A percentile compares a stretch with the other conserved stretches of the same genome.
Evolutionary conservation across 2,329 filamentous ascomycete genomes (phyloP).

Genomic region (Capronia americana): DNA sequence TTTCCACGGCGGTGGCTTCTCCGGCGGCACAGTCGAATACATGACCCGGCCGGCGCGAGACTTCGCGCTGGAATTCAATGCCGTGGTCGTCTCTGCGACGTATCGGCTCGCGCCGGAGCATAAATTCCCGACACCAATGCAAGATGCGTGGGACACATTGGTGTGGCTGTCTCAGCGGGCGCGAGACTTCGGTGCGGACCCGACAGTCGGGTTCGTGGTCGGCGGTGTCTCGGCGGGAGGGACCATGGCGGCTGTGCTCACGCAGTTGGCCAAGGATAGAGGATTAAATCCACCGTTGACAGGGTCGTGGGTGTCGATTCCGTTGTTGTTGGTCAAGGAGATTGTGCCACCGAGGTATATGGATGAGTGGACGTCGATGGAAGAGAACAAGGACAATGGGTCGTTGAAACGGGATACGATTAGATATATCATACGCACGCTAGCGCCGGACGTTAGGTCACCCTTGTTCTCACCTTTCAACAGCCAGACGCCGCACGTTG

Average conservation of each 20-base stretch:
- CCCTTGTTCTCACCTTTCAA: constrained; percentile 12
- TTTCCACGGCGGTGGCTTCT: constrained; percentile 22
- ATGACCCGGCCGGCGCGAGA: constrained; percentile 7
- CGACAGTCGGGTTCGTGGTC: constrained; percentile 53
- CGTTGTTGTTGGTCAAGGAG: constrained; percentile 15
- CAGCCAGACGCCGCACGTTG: constrained; percentile 48
- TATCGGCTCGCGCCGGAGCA: constrained; percentile 43
- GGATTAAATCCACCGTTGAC: constrained; percentile 44
- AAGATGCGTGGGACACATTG: constrained; percentile 41
- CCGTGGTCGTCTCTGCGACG: constrained; percentile 38
- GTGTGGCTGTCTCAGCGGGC: constrained; percentile 15
- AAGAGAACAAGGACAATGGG: constrained; percentile 10
- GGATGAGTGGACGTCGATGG: constrained; percentile 10
- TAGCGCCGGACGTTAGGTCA: constrained; percentile 11
- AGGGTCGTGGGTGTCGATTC: constrained; percentile 15
- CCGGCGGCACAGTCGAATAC: constrained; percentile 14
- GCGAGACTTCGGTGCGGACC: constrained; percentile 46
- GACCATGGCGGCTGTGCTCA: constrained; percentile 48
- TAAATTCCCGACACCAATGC: constrained; percentile 37
- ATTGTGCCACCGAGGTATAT: constrained; percentile 14
- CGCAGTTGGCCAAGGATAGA: constrained; percentile 50
- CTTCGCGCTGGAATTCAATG: constrained; percentile 10
- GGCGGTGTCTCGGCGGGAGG: constrained; percentile 57
- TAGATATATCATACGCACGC: constrained; percentile 3
- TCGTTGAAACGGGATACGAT: constrained; percentile 4